Percentiles rank a stretch among this genome's conserved stretches.
phyloP scores from a whole-genome alignment of 2,329 filamentous ascomycete genomes.

The Ilyonectria robusta region DNA sequence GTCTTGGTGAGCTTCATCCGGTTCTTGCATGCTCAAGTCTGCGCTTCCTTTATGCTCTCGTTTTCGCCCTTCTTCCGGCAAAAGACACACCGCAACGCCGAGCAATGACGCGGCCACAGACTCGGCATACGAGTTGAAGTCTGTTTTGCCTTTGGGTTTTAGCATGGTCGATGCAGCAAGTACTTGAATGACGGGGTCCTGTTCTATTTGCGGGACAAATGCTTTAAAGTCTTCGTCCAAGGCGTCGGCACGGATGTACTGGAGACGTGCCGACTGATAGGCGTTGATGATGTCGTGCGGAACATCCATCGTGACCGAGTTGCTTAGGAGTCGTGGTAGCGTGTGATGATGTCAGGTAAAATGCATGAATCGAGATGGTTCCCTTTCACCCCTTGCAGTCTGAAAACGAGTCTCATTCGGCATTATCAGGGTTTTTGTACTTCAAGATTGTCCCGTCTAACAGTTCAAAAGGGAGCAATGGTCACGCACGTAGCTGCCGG shows the following conservation, averaged over 20 bases:
- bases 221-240: constrained; percentile 19
- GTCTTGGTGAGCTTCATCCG: no score
- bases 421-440: no score
- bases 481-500: no score
- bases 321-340: not conserved
- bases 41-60: no score
- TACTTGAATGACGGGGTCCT: constrained; percentile 30
- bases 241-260: constrained; percentile 29
- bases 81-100: constrained; percentile 29
- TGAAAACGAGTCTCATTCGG: no score
- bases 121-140: constrained; percentile 22
- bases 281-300: constrained; percentile 26
- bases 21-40: no score
- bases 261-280: constrained; percentile 29
- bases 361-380: no score
- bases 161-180: constrained; percentile 22
- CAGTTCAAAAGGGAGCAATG: no score
- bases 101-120: constrained; percentile 29
- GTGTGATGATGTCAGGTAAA: no score
- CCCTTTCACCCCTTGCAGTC: no score
- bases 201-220: constrained; percentile 28
- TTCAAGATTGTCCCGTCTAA: no score
- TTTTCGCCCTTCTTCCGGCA: constrained; percentile 11
- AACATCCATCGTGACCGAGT: constrained; percentile 15
- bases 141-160: constrained; percentile 23